Conservation (phyloP, 495 filamentous ascomycete genomes). For the Coniosporium apollinis region DNA sequence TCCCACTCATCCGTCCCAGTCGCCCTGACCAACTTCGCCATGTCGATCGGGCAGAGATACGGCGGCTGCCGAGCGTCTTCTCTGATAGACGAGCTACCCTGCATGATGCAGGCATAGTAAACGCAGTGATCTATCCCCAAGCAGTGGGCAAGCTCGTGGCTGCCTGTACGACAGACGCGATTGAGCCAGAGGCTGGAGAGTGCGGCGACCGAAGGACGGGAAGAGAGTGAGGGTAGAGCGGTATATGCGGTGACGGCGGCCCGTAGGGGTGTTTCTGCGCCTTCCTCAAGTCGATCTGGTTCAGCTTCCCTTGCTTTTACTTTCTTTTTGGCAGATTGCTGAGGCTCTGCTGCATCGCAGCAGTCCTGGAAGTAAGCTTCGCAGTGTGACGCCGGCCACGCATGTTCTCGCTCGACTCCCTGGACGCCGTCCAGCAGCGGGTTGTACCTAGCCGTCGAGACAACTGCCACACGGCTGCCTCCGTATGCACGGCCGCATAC, state of each 20-base stretch:
- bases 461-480: constrained; percentile 40
- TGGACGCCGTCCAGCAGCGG: constrained; percentile 31
- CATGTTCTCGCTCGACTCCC: constrained; percentile 32
- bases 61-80: constrained; percentile 53
- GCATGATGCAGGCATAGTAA: constrained; percentile 57
- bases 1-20: constrained; percentile 22
- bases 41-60: constrained; percentile 47
- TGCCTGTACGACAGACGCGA: constrained; percentile 37
- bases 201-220: no score
- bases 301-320: no score
- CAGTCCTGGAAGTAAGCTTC: constrained; percentile 26
- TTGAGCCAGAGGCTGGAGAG: constrained; percentile 41
- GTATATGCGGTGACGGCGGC: no score
- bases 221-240: no score
- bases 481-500: constrained; percentile 53
- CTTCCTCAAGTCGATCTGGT: no score
- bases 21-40: constrained; percentile 34
- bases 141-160: constrained; percentile 52
- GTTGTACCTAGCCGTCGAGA: constrained; percentile 43
- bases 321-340: not conserved
- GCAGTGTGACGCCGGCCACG: constrained; percentile 51
- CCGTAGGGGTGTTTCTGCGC: no score
- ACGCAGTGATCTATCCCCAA: constrained; percentile 47
- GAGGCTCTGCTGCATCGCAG: constrained; percentile 3
- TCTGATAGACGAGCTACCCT: constrained; percentile 38